These are phyloP conservation scores for Aspergillus awamori DNA, from an alignment of 2,329 filamentous ascomycete species.

Conservation along the genomic window DNA sequence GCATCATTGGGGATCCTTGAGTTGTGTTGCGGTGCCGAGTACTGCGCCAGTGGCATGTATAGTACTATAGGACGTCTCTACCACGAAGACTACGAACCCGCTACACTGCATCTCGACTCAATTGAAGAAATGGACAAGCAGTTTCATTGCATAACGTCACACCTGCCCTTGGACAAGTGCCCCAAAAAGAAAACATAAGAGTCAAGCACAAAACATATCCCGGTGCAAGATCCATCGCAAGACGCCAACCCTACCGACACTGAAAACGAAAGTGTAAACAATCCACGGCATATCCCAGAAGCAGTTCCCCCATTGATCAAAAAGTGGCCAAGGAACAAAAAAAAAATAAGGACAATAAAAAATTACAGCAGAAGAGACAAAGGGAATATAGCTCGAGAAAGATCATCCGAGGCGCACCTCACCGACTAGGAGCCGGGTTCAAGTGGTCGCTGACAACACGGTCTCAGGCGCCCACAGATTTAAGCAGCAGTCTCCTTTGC, in stretches of 20 bases:
- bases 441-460: constrained; percentile 25
- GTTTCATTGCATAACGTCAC: constrained; percentile 26
- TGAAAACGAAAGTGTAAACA: constrained; percentile 25
- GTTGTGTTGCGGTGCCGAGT: background rate
- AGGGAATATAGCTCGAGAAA: constrained; percentile 31
- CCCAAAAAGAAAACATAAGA: constrained; percentile 16
- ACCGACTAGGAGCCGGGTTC: constrained; percentile 18
- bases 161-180: constrained; percentile 17
- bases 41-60: background rate
- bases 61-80: background rate
- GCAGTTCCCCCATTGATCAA: constrained; percentile 21
- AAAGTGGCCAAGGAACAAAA: constrained; percentile 21
- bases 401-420: constrained; percentile 22
- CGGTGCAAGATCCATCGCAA: constrained; percentile 38
- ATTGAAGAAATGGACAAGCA: constrained; percentile 19
- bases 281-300: constrained; percentile 30
- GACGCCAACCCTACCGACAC: constrained; percentile 40
- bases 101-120: background rate
- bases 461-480: constrained; percentile 6
- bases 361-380: constrained; percentile 35
- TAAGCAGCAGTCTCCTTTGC: constrained; percentile 10
- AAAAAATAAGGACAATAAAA: constrained; percentile 26
- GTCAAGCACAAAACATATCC: constrained; percentile 32
- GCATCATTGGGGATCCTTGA: background rate
- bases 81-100: background rate